A percentile compares a stretch with the other conserved stretches of the same genome.
These are phyloP conservation scores for Pestalotiopsis sp. DNA, from an alignment of 2,329 filamentous ascomycete genomes.

Conservation along the genomic window DNA sequence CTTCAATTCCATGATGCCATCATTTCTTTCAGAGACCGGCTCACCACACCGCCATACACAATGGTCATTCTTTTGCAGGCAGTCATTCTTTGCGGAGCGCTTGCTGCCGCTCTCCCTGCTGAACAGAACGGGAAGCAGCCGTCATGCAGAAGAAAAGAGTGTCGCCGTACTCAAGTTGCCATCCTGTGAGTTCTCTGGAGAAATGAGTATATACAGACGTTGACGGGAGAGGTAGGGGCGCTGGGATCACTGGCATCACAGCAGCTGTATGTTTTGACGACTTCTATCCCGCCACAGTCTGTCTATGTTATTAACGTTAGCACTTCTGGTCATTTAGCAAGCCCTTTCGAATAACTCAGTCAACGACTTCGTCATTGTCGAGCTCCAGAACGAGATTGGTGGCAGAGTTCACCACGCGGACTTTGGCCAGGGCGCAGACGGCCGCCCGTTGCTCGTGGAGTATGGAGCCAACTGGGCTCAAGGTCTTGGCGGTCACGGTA, in stretches of 20 bases:
- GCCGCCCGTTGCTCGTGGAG: constrained; percentile 61
- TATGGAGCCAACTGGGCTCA: constrained; percentile 68
- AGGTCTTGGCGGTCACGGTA: constrained; percentile 22
- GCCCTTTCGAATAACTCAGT: constrained; percentile 63
- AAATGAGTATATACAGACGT: background rate
- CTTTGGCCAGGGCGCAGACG: constrained; percentile 55
- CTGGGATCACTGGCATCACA: background rate
- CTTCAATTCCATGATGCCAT: too few relatives aligned
- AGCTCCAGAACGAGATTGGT: constrained; percentile 64
- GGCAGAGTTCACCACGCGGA: constrained; percentile 61
- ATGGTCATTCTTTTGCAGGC: background rate
- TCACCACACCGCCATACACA: background rate
- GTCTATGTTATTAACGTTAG: background rate
- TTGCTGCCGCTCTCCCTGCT: background rate
- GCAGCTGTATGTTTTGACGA: background rate
- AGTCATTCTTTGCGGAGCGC: background rate
- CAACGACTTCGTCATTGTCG: constrained; percentile 66
- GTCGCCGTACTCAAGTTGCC: background rate
- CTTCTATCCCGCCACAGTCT: background rate
- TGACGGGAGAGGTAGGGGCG: background rate
- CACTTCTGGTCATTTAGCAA: constrained; percentile 39
- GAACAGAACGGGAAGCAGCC: background rate
- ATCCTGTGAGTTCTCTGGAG: background rate
- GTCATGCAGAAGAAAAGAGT: background rate
- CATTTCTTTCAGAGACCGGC: background rate